Base-by-base conservation (phyloP, 768 basidiomycete genomes). In the Hemileccinum impolitum region DNA sequence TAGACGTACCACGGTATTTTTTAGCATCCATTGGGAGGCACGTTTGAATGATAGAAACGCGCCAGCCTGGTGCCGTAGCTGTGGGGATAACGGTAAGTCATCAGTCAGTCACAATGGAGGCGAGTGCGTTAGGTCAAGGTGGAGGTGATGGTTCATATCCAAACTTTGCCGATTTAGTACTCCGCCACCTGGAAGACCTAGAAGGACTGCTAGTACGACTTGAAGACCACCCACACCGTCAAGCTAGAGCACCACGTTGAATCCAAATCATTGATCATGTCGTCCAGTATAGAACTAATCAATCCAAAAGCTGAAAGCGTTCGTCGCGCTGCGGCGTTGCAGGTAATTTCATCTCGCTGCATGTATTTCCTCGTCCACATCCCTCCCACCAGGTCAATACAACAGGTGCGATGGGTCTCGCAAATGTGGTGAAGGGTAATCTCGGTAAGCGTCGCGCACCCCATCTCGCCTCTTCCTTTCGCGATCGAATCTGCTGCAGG, bases 301-400 rank as follows among this genome's bases (percentile, higher is more conserved):
- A 97, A 97, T 64, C 94, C 94, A 35, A 91, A 94, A 70, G 94
- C 94, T 35, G 94, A 96, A 78, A 92, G 89, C 66, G 84, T 97
- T 35, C 75, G 90, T 58, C 78, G 94, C 57, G 86, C 90, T 18
- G 90, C 90, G 48, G 94, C 94, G 39, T 79, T 96, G 41, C 93
- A 94, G 85, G 94, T 90, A 66, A 53, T 55, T 54, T 55, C 55
- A 59, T 50, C 48, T 50, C 39, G 21, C 50, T 45, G 37, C 49
- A 39, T 51, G 51, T 56, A 37, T 47, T 55, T 53, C 59, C 48
- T 59, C 50, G 44, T 51, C 51, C 53, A 39, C 57, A 59, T 59
- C 49, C 48, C 41, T 54, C 54, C 57, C 56, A 59, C 41, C 58
- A 92, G 91, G 91, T 93, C 49, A 93, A 91, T 62, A 91, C 84